Evolutionary conservation across 129 eudicot species (phyloP), one percentile per base, ranked within the genome.

Genomic region (Lactuca sativa): DNA sequence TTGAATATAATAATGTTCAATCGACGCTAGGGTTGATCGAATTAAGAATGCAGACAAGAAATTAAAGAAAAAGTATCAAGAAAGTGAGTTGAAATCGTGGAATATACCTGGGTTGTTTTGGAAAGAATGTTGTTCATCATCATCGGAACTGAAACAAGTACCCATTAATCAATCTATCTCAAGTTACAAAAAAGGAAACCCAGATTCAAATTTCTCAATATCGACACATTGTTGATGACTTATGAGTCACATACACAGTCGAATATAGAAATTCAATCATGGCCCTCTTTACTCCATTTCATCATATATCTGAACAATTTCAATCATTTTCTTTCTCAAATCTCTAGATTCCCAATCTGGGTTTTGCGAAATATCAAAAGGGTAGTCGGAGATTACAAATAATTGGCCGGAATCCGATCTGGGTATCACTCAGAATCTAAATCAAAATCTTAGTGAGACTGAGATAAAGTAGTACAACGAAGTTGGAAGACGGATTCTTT

Each of bases 81-180:
- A 58, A 71, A 5, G 30, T 17, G 31, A 73, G 32, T 47, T 14
- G 59, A 66, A 69, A 38, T 31, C 31, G 31, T 12, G 48, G 30
- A 56, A 77, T 64, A 40, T 68, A 76, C 89, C 82, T 72, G 74
- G 72, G 40, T 70, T 70, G 18, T 48, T 52, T 43, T 71, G 62
- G 36, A 64, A 69, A 65, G 73, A 71, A 30, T 70, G 75, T 12
- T 81, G 78, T 34, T 70, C 71, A 37, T 81, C 84, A 48, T 78
- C 76, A 48, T 76, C 84, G 71, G 73, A 79, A 77, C 93, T 87
- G 72, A 83, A 56, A 81, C 93, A 87, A 73, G 85, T 73, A 71
- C 93, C 93, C 93, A 87, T 87, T 6, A 67, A 70, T 54, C 66
- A 79, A 58, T 68, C 58, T 21, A 61, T 15, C 14, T 43, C 25